Base-by-base conservation (phyloP, 2,329 filamentous ascomycete species). In the Colletotrichum sp. region DNA sequence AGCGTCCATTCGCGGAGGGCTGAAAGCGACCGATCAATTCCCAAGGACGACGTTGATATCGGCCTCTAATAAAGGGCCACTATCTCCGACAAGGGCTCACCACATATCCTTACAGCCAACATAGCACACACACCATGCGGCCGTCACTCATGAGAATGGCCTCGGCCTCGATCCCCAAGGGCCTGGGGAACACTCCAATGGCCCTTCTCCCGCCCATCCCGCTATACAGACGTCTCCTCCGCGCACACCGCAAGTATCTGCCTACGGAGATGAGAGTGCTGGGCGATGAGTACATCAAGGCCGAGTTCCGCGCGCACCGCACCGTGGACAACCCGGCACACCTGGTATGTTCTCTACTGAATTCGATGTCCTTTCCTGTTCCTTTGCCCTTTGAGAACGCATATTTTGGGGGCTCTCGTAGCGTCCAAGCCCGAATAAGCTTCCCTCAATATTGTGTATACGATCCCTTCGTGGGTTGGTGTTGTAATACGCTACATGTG, bases 241-340 rank as follows among this genome's bases (percentile, higher is more conserved):
- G 97, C 76, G 92, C 94, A 6, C 97, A 99, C 84, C 91, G 97
- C 77, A 95, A 93, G 80, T 90, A 93, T 78, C 86, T 99, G 12
- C 92, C 93, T 0, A 78, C 84, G 2, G 93, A 98, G 69, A 90
- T 92, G 92, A 92, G 97, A 43, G 72, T 98, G 6, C 86, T 99
- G 9, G 97, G 97, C 6, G 97, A 99, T 81, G 91, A 95, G 82
- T 99, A 98, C 83, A 88, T 98, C 82, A 98, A 97, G 85, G 91
- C 92, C 59, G 97, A 99, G 85, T 99, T 98, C 78, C 90, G 95
- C 74, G 93, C 94, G 1, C 97, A 98, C 81, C 90, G 90, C 74
- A 89, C 91, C 38, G 91, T 97, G 63, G 96, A 98, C 74, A 98
- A 98, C 80, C 96, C 97, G 0, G 90, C 95, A 31, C 96, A 98